Percentiles rank a stretch among this genome's conserved stretches.
phyloP scores from a whole-genome alignment of 2,329 filamentous ascomycete species.

The Lecanosticta acicola region DNA sequence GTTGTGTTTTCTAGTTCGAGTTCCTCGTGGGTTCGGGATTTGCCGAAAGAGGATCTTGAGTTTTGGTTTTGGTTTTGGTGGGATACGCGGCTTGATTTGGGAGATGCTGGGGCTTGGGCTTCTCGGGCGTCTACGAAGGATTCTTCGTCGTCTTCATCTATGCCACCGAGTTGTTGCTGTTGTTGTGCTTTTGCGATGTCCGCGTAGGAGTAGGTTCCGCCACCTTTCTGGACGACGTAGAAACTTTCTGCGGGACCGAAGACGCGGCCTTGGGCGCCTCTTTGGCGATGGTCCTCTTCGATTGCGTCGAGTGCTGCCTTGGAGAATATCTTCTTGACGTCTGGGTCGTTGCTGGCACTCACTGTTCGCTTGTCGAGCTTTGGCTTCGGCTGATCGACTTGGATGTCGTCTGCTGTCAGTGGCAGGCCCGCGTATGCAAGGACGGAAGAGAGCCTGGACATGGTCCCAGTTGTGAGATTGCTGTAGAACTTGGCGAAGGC shows the following conservation, averaged over 20 bases:
- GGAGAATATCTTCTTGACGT: slow-evolving; percentile 78
- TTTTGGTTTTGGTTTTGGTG: slow-evolving; percentile 38
- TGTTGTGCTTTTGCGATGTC: slow-evolving; percentile 56
- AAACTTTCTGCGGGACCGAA: slow-evolving; percentile 62
- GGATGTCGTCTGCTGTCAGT: slow-evolving; percentile 42
- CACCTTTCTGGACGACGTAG: slow-evolving; percentile 88
- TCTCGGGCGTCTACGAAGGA: slow-evolving; percentile 87
- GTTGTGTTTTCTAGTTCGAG: slow-evolving; percentile 81
- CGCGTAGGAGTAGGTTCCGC: slow-evolving; percentile 88
- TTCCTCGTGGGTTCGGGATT: slow-evolving; percentile 73
- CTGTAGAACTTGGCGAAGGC: slow-evolving; percentile 88
- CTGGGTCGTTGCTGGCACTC: slow-evolving; percentile 47
- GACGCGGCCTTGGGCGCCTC: slow-evolving; percentile 49
- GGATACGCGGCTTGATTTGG: slow-evolving; percentile 37
- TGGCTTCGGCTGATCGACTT: slow-evolving; percentile 21
- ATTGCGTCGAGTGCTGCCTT: slow-evolving; percentile 77
- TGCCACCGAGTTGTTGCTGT: slow-evolving; percentile 39
- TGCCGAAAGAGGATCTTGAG: slow-evolving; percentile 30
- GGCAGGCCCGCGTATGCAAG: slow-evolving; percentile 90
- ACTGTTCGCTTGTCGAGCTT: slow-evolving; percentile 31
- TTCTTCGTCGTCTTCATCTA: slow-evolving; percentile 58
- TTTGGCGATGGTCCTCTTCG: slow-evolving; percentile 51
- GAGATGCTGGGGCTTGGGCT: slow-evolving; percentile 46
- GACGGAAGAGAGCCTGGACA: slow-evolving; percentile 82
- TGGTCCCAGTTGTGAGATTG: slow-evolving; percentile 73